A percentile compares a stretch with the other conserved stretches of the same genome.
Evolutionary conservation across 2,329 filamentous ascomycete species (phyloP).

Genomic region (Fusarium sp.): DNA sequence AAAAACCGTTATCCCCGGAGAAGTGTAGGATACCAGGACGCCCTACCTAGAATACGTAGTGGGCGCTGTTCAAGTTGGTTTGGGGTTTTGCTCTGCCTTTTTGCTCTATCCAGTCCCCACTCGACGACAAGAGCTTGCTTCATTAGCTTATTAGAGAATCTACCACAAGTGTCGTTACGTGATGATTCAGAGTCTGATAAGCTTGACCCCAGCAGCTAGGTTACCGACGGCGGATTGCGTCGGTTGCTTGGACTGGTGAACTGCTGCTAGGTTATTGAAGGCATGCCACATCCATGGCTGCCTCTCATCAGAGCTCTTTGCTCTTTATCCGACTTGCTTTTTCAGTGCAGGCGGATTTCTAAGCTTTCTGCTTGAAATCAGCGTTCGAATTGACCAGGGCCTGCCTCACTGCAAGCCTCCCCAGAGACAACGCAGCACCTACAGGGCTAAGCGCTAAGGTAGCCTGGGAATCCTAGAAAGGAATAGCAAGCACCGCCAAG

Average conservation of each 20-base stretch:
- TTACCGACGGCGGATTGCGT: background rate
- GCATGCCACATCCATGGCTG: background rate
- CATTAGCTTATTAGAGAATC: constrained; percentile 4
- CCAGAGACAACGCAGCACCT: constrained; percentile 14
- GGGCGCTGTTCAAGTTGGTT: background rate
- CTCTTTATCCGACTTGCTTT: constrained; percentile 10
- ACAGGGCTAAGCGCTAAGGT: constrained; percentile 24
- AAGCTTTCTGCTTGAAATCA: constrained; percentile 6
- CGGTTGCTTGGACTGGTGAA: background rate
- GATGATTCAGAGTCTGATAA: constrained; percentile 19
- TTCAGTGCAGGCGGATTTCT: background rate
- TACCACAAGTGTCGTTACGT: constrained; percentile 11
- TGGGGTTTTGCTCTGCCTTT: background rate
- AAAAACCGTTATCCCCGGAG: background rate
- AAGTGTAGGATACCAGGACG: background rate
- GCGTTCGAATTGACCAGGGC: background rate
- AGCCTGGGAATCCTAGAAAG: constrained; percentile 7
- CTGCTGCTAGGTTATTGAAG: background rate
- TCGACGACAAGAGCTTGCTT: constrained; percentile 23
- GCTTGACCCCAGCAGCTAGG: background rate
- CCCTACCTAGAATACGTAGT: background rate
- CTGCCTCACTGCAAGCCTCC: background rate
- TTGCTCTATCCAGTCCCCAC: background rate
- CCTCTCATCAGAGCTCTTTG: background rate
- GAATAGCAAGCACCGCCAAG: constrained; percentile 23